Evolutionary conservation across 2,329 filamentous ascomycete genomes (phyloP), one percentile per base, ranked within the genome.

Genomic region (Aspergillus uvarum): DNA sequence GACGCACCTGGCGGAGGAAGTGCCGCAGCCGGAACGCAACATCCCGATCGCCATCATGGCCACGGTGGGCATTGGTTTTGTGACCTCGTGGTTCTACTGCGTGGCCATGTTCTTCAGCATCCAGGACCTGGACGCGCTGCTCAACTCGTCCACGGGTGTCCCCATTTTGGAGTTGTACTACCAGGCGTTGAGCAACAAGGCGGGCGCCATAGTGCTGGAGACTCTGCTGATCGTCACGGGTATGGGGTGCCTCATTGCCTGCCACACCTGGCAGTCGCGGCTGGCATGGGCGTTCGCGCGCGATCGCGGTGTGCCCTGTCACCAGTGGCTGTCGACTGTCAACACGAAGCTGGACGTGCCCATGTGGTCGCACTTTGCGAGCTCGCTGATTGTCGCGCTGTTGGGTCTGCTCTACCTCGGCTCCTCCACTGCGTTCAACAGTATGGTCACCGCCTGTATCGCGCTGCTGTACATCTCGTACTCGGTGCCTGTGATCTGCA

Each of bases 251-350:
- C 68, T 79, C 55, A 75, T 82, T 50, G 76, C 80, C 4, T 76
- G 73, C 57, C 80, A 83, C 58, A 83, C 81, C 5, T 83, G 80
- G 77, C 80, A 83, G 64, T 79, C 77, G 35, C 75, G 82, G 0
- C 72, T 83, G 7, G 80, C 78, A 63, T 83, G 81, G 81, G 80
- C 79, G 14, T 83, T 84, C 65, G 79, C 82, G 12, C 75, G 82
- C 16, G 82, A 84, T 65, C 69, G 76, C 11, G 82, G 81, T 14
- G 61, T 83, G 3, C 81, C 82, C 2, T 77, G 77, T 47, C 73
- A 77, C 56, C 62, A 70, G 21, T 76, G 73, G 65, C 70, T 82
- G 35, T 70, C 73, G 21, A 71, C 74, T 47, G 77, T 83, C 29
- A 65, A 81, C 59, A 65, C 64, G 10, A 72, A 62, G 16, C 70